Percentiles rank a stretch among this genome's conserved stretches.
These are phyloP conservation scores for Aspergillus tubingensis DNA, from an alignment of 2,329 filamentous ascomycete species.

Conservation along the genomic window DNA sequence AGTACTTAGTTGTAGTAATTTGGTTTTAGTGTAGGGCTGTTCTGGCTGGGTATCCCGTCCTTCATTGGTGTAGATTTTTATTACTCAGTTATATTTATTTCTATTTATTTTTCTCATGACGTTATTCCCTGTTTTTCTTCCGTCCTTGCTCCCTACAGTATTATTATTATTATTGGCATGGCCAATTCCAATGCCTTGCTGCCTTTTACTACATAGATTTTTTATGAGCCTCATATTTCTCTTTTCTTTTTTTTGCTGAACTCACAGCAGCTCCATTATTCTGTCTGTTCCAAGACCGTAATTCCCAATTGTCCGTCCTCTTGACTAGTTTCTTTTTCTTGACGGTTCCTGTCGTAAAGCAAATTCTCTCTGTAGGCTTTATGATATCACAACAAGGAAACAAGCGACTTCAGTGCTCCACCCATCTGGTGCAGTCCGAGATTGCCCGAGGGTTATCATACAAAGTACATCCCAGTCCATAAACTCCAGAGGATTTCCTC, in stretches of 20 bases:
- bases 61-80: not conserved
- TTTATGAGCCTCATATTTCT: too few species aligned
- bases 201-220: too few species aligned
- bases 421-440: constrained; percentile 23
- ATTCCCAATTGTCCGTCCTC: not conserved
- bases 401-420: constrained; percentile 17
- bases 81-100: too few species aligned
- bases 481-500: constrained; percentile 31
- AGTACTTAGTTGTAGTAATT: too few species aligned
- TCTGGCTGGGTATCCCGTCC: not conserved
- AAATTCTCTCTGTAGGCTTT: constrained; percentile 4
- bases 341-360: not conserved
- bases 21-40: not conserved
- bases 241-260: too few species aligned
- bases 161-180: too few species aligned
- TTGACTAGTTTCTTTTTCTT: not conserved
- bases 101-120: too few species aligned
- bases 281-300: not conserved
- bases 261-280: too few species aligned
- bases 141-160: too few species aligned
- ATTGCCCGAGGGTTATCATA: constrained; percentile 36
- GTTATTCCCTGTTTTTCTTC: too few species aligned
- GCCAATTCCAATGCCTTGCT: too few species aligned
- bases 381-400: constrained; percentile 26
- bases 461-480: constrained; percentile 30